These are phyloP conservation scores for Solanum virginianum DNA, from an alignment of 257 asterid species.

Conservation along the genomic window DNA sequence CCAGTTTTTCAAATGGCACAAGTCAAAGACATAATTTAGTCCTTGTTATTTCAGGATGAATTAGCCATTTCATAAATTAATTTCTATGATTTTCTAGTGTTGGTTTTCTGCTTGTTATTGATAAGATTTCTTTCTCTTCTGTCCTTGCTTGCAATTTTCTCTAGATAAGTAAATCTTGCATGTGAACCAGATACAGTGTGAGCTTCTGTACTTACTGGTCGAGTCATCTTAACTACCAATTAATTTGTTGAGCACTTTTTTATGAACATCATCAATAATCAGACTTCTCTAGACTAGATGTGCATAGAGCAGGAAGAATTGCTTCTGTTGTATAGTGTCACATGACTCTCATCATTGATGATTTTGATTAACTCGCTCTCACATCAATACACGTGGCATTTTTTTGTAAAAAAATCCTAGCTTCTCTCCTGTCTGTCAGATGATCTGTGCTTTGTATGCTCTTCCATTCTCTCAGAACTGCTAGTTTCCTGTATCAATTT, in stretches of 20 bases:
- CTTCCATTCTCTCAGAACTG: background rate
- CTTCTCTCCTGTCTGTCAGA: background rate
- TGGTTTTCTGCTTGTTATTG: background rate
- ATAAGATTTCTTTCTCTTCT: background rate
- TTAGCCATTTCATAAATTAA: background rate
- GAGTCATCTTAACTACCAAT: background rate
- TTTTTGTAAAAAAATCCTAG: background rate
- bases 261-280: background rate
- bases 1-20: background rate
- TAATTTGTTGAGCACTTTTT: background rate
- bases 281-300: background rate
- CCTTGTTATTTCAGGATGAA: background rate
- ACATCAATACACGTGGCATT: background rate
- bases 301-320: background rate
- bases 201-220: background rate
- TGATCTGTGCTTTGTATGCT: background rate
- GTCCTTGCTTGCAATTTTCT: background rate
- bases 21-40: background rate
- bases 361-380: background rate
- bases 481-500: background rate
- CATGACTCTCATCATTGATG: background rate
- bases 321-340: background rate
- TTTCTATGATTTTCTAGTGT: background rate
- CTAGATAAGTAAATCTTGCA: background rate
- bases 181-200: background rate